A percentile compares a stretch with the other conserved stretches of the same genome.
These are phyloP conservation scores for Kwoniella heveanensis DNA, from an alignment of 768 basidiomycete genomes.

Conservation along the genomic window DNA sequence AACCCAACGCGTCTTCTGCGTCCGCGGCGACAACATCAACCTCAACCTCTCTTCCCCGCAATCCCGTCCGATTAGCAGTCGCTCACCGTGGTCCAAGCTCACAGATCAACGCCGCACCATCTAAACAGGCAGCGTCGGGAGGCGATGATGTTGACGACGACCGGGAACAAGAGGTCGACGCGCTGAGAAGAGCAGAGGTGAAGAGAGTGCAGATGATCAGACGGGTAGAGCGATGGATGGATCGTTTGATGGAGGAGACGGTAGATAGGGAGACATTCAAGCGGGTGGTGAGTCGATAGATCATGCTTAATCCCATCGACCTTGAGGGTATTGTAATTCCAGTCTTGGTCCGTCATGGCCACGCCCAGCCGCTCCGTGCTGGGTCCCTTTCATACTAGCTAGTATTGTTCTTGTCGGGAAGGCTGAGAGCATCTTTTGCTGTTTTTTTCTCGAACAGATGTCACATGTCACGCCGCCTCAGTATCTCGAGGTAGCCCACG, in stretches of 20 bases:
- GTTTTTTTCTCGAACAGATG: constrained; percentile 16
- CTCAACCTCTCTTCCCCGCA: background rate
- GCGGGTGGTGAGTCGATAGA: constrained; percentile 49
- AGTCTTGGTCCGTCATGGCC: too few species aligned
- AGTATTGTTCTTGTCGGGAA: too few species aligned
- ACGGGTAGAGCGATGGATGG: constrained; percentile 50
- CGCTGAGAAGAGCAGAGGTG: background rate
- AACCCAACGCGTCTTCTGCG: too few species aligned
- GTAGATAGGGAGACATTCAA: constrained; percentile 37
- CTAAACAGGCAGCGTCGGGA: too few species aligned
- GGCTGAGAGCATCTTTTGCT: too few species aligned
- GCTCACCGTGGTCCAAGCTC: background rate
- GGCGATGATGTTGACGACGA: background rate
- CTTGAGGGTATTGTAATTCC: too few species aligned
- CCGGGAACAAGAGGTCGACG: constrained; percentile 2
- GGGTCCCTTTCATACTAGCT: too few species aligned
- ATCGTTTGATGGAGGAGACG: constrained; percentile 48
- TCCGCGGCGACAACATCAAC: background rate
- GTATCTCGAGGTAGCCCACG: constrained; percentile 47
- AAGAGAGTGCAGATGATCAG: constrained; percentile 32
- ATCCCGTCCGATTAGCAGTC: background rate
- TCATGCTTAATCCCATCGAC: too few species aligned
- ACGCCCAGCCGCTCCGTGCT: too few species aligned
- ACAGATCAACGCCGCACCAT: too few species aligned
- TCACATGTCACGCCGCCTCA: constrained; percentile 45